Conservation (phyloP, 495 filamentous ascomycete genomes). For the Aspergillus campestris region DNA sequence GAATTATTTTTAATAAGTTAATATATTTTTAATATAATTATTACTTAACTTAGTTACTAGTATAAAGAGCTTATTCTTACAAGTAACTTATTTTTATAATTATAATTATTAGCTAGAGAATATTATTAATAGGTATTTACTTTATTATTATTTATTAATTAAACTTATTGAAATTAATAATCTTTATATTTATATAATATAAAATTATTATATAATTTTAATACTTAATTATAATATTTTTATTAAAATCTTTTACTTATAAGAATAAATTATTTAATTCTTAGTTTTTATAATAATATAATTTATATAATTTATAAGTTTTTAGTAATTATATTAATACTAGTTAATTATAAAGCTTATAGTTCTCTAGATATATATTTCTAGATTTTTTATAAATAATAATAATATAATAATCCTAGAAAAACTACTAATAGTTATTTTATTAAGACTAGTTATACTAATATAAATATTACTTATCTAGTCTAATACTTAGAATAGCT, state of each 20-base stretch:
- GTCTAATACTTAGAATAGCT: too few relatives aligned
- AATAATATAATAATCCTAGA: too few relatives aligned
- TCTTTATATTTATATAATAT: not conserved
- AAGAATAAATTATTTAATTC: not conserved
- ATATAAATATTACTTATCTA: too few relatives aligned
- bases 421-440: too few relatives aligned
- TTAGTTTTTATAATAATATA: constrained; percentile 1
- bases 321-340: constrained; percentile 2
- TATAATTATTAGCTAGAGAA: too few relatives aligned
- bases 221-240: not conserved
- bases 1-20: not conserved
- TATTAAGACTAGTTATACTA: too few relatives aligned
- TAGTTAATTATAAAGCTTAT: constrained; percentile 2
- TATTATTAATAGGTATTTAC: too few relatives aligned
- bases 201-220: not conserved
- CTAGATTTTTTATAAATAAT: too few relatives aligned
- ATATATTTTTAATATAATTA: constrained; percentile 3
- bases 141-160: constrained; percentile 1
- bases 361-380: too few relatives aligned
- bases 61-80: not conserved
- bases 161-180: constrained; percentile 1
- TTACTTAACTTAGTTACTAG: not conserved
- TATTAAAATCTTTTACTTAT: not conserved
- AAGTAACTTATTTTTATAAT: not conserved
- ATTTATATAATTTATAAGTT: not conserved